phyloP scores from a whole-genome alignment of 352 stramenopile genomes.

The Peronosclerospora sorghi region DNA sequence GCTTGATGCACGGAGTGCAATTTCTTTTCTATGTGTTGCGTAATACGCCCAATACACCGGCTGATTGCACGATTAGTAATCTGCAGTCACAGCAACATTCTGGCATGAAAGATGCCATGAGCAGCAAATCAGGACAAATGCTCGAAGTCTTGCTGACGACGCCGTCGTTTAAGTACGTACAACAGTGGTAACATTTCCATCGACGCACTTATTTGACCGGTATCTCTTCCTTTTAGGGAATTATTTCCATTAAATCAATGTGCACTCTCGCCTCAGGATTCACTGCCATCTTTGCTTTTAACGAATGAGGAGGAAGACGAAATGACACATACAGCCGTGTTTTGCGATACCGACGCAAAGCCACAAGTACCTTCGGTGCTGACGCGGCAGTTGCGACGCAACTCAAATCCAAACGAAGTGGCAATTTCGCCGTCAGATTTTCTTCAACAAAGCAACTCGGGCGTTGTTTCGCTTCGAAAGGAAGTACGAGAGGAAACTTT shows the following conservation, averaged over 20 bases:
- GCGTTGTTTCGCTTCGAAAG: slow-evolving; percentile 54
- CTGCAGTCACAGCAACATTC: slow-evolving; percentile 69
- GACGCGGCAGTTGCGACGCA: slow-evolving; percentile 34
- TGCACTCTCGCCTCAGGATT: slow-evolving; percentile 22
- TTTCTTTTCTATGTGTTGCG: slow-evolving; percentile 82
- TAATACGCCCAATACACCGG: slow-evolving; percentile 75
- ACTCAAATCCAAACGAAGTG: slow-evolving; percentile 31
- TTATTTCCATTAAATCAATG: slow-evolving; percentile 38
- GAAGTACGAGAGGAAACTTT: slow-evolving; percentile 49
- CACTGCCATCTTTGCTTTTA: slow-evolving; percentile 39
- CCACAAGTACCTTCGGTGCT: slow-evolving; percentile 54
- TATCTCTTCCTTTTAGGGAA: slow-evolving; percentile 19
- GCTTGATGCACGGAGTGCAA: slow-evolving; percentile 78
- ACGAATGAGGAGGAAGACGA: slow-evolving; percentile 63
- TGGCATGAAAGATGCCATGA: slow-evolving; percentile 80
- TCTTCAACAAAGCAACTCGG: slow-evolving; percentile 61
- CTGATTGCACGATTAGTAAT: slow-evolving; percentile 78
- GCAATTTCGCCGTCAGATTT: slow-evolving; percentile 52
- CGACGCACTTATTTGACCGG: background rate
- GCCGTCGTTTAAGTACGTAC: slow-evolving; percentile 66
- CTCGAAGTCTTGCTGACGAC: slow-evolving; percentile 71
- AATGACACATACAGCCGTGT: slow-evolving; percentile 58
- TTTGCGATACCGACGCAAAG: slow-evolving; percentile 56
- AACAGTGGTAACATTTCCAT: background rate
- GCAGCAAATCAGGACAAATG: slow-evolving; percentile 78